Conservation (phyloP, 2,329 filamentous ascomycete species). For the Beauveria medogensis region DNA sequence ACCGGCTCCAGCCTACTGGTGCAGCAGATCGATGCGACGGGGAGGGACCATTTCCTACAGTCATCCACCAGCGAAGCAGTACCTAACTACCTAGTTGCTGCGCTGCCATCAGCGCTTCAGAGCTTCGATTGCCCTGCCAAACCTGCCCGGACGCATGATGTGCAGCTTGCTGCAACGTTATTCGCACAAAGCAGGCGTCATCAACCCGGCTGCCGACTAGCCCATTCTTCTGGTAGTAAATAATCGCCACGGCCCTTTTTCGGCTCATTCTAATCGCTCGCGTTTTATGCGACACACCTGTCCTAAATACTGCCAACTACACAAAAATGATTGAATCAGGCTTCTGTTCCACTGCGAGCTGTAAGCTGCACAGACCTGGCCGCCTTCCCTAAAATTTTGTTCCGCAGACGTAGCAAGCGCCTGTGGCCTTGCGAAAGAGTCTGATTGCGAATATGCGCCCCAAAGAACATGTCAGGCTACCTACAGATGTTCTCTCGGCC, state of each 20-base stretch:
- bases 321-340: background rate
- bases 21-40: slow-evolving; percentile 3
- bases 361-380: background rate
- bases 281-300: background rate
- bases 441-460: background rate
- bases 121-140: background rate
- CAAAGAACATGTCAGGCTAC: background rate
- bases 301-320: background rate
- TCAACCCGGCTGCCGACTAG: background rate
- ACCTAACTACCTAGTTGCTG: background rate
- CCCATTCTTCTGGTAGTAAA: background rate
- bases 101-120: background rate
- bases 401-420: too few relatives aligned
- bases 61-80: too few relatives aligned
- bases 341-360: background rate
- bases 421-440: too few relatives aligned
- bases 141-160: background rate
- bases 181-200: background rate
- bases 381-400: too few relatives aligned
- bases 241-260: background rate
- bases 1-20: background rate
- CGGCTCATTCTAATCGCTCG: background rate
- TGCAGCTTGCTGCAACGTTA: background rate
- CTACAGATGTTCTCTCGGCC: background rate
- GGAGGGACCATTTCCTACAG: background rate